phyloP scores from a whole-genome alignment of 805 yeast genomes.

The Candida maesae region DNA sequence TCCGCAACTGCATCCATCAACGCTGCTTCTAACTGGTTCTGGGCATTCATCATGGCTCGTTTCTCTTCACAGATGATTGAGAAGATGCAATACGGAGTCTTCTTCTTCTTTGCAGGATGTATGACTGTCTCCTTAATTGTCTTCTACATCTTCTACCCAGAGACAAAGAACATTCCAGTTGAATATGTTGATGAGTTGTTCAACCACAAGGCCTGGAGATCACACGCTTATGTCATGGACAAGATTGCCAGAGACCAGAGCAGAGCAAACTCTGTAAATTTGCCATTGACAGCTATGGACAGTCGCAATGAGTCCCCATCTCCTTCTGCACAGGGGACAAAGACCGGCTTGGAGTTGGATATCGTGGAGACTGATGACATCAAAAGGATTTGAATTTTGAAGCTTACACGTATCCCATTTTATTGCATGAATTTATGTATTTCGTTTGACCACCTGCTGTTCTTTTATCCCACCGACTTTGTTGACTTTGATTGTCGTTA shows the following conservation, averaged over 20 bases:
- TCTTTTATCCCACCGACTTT: not conserved
- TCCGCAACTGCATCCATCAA: slow-evolving; percentile 41
- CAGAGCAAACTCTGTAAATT: slow-evolving; percentile 12
- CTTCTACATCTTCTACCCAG: slow-evolving; percentile 16
- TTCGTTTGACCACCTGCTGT: not conserved
- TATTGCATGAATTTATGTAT: not conserved
- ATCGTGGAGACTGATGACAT: slow-evolving; percentile 3
- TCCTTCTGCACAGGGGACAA: not conserved
- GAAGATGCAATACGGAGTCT: slow-evolving; percentile 41
- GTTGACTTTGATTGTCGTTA: not conserved
- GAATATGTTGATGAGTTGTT: slow-evolving; percentile 19
- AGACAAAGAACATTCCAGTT: slow-evolving; percentile 20
- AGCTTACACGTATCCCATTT: not conserved
- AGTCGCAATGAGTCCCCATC: not conserved
- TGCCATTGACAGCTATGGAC: slow-evolving; percentile 3
- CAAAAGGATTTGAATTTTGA: not conserved
- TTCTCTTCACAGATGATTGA: slow-evolving; percentile 42
- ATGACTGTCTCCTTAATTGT: slow-evolving; percentile 14
- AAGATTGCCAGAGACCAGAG: slow-evolving; percentile 14
- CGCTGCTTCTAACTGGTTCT: slow-evolving; percentile 46
- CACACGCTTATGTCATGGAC: slow-evolving; percentile 16
- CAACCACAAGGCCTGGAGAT: slow-evolving; percentile 16
- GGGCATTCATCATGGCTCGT: slow-evolving; percentile 47
- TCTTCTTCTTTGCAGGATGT: slow-evolving; percentile 31
- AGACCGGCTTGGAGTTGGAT: slow-evolving; percentile 3